A percentile compares a stretch with the other conserved stretches of the same genome.
phyloP scores from a whole-genome alignment of 768 basidiomycete species.

The Chalciporus sphaerocephalus region DNA sequence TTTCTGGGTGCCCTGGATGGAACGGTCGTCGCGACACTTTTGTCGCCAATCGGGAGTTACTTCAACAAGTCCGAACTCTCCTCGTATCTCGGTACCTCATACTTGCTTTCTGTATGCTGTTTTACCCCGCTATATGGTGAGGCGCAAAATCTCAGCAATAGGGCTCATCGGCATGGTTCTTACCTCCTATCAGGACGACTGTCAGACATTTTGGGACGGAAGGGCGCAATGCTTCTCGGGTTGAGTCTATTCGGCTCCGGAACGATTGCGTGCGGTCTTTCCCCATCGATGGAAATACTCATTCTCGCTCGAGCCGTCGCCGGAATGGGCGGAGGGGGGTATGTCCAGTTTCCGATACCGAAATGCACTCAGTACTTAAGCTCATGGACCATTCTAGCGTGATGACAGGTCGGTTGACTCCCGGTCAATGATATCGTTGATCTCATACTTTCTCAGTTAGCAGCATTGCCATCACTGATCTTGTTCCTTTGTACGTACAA shows the following conservation, averaged over 20 bases:
- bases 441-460: conserved; percentile 50
- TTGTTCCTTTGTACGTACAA: conserved; percentile 74
- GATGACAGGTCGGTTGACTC: conserved; percentile 62
- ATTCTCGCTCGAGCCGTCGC: conserved; percentile 81
- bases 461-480: conserved; percentile 80
- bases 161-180: conserved; percentile 4
- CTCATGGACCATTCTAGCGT: conserved; percentile 45
- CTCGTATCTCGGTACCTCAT: conserved; percentile 85
- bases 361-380: neutral
- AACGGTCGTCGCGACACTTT: conserved; percentile 82
- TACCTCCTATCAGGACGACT: conserved; percentile 57
- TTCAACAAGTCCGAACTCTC: conserved; percentile 77
- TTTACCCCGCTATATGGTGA: conserved; percentile 86
- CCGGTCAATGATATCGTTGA: conserved; percentile 10
- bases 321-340: conserved; percentile 92
- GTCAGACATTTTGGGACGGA: conserved; percentile 80
- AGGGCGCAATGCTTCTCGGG: conserved; percentile 82
- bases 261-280: conserved; percentile 81
- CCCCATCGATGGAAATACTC: conserved; percentile 78
- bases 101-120: conserved; percentile 83
- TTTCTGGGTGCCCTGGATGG: conserved; percentile 85
- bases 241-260: conserved; percentile 81
- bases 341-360: conserved; percentile 29
- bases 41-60: conserved; percentile 81
- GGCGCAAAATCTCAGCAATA: conserved; percentile 26